phyloP scores from a whole-genome alignment of 768 basidiomycete genomes.

The Leccinum subtestaceum region DNA sequence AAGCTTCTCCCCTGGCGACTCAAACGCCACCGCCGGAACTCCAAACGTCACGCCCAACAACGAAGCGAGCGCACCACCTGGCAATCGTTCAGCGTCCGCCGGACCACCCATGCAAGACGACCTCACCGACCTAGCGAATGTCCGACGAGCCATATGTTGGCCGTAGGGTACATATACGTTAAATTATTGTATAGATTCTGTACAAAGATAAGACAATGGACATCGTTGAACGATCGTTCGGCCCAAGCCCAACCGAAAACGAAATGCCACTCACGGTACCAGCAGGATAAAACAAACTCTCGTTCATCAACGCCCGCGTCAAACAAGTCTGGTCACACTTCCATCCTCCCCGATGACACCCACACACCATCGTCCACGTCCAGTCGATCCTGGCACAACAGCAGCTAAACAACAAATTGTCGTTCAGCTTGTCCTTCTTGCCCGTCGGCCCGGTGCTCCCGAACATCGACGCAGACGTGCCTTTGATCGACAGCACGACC shows the following conservation, averaged over 20 bases:
- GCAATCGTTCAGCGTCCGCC: slow-evolving; percentile 14
- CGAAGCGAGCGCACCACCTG: slow-evolving; percentile 67
- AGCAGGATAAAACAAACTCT: slow-evolving; percentile 86
- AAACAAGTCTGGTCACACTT: slow-evolving; percentile 81
- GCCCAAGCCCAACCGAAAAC: neutral
- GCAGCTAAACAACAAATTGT: slow-evolving; percentile 90
- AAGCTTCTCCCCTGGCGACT: slow-evolving; percentile 83
- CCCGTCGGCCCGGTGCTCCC: slow-evolving; percentile 80
- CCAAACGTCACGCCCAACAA: slow-evolving; percentile 89
- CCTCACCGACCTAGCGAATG: slow-evolving; percentile 62
- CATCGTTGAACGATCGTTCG: neutral
- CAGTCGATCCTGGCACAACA: slow-evolving; percentile 92
- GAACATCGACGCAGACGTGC: slow-evolving; percentile 77
- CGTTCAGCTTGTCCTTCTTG: slow-evolving; percentile 90
- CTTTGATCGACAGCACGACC: slow-evolving; percentile 87
- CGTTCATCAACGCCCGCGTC: slow-evolving; percentile 68
- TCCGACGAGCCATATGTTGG: slow-evolving; percentile 86
- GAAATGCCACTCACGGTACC: slow-evolving; percentile 62
- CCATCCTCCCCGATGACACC: slow-evolving; percentile 77
- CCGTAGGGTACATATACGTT: slow-evolving; percentile 85
- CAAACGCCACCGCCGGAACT: slow-evolving; percentile 81
- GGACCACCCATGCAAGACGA: neutral
- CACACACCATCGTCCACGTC: slow-evolving; percentile 93
- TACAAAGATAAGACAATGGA: neutral
- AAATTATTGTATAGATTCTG: slow-evolving; percentile 95